Conservation (phyloP, 208 protist genomes). For the Angomonas deanei region DNA sequence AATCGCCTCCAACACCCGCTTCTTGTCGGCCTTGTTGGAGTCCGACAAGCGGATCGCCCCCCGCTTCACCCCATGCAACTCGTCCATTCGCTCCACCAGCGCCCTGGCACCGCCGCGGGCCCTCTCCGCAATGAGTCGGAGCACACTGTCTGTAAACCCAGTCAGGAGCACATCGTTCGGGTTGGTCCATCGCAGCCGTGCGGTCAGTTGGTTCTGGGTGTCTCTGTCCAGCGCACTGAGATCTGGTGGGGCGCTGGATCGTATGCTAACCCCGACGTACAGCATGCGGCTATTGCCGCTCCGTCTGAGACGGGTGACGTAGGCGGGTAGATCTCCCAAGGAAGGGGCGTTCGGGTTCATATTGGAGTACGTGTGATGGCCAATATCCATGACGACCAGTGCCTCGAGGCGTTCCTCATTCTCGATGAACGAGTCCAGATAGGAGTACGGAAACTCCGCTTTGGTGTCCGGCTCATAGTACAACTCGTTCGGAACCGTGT, state of each 20-base stretch:
- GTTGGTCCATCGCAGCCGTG: conserved; percentile 37
- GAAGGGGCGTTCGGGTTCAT: conserved; percentile 62
- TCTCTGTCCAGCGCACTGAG: background rate
- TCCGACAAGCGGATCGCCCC: conserved; percentile 14
- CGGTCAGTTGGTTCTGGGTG: conserved; percentile 6
- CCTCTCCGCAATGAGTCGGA: conserved; percentile 90
- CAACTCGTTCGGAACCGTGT: background rate
- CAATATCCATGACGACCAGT: conserved; percentile 69
- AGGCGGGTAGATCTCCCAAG: conserved; percentile 67
- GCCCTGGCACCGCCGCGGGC: conserved; percentile 46
- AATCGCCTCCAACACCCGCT: conserved; percentile 22
- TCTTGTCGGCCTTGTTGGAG: conserved; percentile 14
- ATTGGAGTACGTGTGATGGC: conserved; percentile 61
- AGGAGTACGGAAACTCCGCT: conserved; percentile 66
- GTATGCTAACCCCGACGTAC: conserved; percentile 46
- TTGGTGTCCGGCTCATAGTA: background rate
- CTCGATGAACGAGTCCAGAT: conserved; percentile 70
- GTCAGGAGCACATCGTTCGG: conserved; percentile 88
- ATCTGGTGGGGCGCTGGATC: background rate
- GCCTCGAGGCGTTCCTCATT: conserved; percentile 37
- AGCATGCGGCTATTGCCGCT: conserved; percentile 84
- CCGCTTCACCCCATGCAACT: conserved; percentile 63
- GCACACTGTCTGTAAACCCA: conserved; percentile 89
- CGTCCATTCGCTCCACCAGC: conserved; percentile 77
- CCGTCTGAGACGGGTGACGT: conserved; percentile 79